Conservation (phyloP, 768 basidiomycete species). For the Mycena albidolilacea region DNA sequence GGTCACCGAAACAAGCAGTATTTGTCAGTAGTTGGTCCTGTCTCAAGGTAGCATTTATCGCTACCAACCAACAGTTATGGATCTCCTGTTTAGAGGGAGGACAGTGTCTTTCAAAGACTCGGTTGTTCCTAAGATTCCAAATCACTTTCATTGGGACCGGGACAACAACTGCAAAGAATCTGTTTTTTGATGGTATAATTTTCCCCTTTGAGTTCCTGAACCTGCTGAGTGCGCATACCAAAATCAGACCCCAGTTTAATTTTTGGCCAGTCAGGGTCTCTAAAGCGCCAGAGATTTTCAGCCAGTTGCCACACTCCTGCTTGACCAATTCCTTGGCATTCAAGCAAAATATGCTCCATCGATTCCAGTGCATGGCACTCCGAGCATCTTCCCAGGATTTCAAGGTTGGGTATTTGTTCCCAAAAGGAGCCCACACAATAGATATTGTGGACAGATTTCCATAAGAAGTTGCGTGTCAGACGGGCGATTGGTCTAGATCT, state of each 20-base stretch:
- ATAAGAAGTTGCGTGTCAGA: slow-evolving; percentile 18
- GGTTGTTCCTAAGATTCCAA: no score
- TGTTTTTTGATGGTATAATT: no score
- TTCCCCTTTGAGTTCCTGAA: no score
- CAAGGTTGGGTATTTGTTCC: slow-evolving; percentile 29
- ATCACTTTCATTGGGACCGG: no score
- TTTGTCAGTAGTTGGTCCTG: no score
- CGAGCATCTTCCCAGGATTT: slow-evolving; percentile 28
- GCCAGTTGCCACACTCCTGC: background rate
- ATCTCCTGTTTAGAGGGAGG: no score
- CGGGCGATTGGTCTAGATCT: slow-evolving; percentile 1
- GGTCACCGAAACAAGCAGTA: no score
- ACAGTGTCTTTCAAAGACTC: no score
- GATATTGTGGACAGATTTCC: slow-evolving; percentile 15
- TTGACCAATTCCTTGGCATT: background rate
- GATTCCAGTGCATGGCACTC: slow-evolving; percentile 36
- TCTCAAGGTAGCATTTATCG: no score
- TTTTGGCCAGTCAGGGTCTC: background rate
- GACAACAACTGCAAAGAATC: no score
- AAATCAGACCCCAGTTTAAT: background rate
- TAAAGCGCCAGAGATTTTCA: background rate
- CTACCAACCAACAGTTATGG: no score
- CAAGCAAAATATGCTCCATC: background rate
- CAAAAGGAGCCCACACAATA: slow-evolving; percentile 36
- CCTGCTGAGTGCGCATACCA: no score